Conservation (phyloP, 73 alveolate species). For the Blepharisma japonicum region DNA sequence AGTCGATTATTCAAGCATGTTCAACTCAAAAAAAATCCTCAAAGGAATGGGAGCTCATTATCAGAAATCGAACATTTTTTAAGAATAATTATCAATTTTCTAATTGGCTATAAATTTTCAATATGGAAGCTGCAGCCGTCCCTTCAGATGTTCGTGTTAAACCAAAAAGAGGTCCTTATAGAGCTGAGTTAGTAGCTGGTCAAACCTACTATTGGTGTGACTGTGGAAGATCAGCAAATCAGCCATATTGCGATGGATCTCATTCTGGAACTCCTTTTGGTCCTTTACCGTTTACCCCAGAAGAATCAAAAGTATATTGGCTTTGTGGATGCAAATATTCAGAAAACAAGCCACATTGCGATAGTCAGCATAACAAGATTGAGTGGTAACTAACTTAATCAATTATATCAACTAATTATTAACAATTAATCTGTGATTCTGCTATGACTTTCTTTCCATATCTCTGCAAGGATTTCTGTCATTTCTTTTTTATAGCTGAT, state of each 20-base stretch:
- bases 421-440: too few species aligned
- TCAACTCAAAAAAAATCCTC: too few species aligned
- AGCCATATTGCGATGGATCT: constrained; percentile 38
- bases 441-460: too few species aligned
- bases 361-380: constrained; percentile 16
- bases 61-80: too few species aligned
- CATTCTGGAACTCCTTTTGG: constrained; percentile 32
- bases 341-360: constrained; percentile 25
- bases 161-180: constrained; percentile 27
- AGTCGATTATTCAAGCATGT: too few species aligned
- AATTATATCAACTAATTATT: background rate
- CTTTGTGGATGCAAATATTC: constrained; percentile 38
- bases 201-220: constrained; percentile 35
- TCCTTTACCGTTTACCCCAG: constrained; percentile 24
- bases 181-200: constrained; percentile 31
- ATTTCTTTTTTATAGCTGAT: too few species aligned
- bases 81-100: too few species aligned
- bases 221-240: constrained; percentile 34
- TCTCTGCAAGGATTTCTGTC: too few species aligned
- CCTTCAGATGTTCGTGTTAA: constrained; percentile 6
- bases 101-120: too few species aligned
- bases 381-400: constrained; percentile 22
- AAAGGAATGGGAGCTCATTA: too few species aligned
- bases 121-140: background rate
- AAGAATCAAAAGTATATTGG: constrained; percentile 2